phyloP scores from a whole-genome alignment of 768 basidiomycete species.

The Lactarius deliciosus region DNA sequence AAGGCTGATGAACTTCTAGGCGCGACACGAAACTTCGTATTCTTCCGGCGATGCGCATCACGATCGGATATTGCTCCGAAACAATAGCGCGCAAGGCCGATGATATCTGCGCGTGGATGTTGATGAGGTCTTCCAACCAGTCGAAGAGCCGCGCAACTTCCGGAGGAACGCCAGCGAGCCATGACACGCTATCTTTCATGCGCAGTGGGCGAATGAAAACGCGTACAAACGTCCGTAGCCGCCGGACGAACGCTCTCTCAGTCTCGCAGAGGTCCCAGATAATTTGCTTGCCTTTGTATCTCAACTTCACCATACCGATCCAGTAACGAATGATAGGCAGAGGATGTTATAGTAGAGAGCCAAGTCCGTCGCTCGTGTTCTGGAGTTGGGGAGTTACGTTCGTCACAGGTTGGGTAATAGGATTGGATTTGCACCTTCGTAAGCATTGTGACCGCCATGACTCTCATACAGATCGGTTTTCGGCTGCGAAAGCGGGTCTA shows the following conservation, averaged over 20 bases:
- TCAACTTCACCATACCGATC: constrained; percentile 49
- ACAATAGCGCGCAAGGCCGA: constrained; percentile 46
- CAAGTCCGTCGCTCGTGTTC: constrained; percentile 27
- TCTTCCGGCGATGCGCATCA: constrained; percentile 56
- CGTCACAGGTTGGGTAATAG: constrained; percentile 8
- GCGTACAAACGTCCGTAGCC: constrained; percentile 62
- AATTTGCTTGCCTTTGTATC: constrained; percentile 60
- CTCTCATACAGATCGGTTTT: not conserved
- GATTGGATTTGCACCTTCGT: constrained; percentile 7
- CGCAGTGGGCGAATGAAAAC: constrained; percentile 79
- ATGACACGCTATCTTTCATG: constrained; percentile 61
- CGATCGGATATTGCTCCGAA: constrained; percentile 43
- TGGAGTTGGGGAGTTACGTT: constrained; percentile 10
- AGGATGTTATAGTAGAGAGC: constrained; percentile 28
- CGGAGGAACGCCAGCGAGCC: constrained; percentile 79
- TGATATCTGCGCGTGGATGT: constrained; percentile 67
- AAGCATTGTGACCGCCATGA: not conserved
- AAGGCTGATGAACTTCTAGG: constrained; percentile 85
- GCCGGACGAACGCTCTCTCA: constrained; percentile 67
- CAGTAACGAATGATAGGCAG: constrained; percentile 40
- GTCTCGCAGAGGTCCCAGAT: constrained; percentile 68
- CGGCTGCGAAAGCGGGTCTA: not conserved
- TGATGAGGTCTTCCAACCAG: constrained; percentile 85
- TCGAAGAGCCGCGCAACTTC: constrained; percentile 75
- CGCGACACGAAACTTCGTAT: constrained; percentile 61